Evolutionary conservation across 495 filamentous ascomycete genomes (phyloP).

Genomic region (Acidiella bohemica): DNA sequence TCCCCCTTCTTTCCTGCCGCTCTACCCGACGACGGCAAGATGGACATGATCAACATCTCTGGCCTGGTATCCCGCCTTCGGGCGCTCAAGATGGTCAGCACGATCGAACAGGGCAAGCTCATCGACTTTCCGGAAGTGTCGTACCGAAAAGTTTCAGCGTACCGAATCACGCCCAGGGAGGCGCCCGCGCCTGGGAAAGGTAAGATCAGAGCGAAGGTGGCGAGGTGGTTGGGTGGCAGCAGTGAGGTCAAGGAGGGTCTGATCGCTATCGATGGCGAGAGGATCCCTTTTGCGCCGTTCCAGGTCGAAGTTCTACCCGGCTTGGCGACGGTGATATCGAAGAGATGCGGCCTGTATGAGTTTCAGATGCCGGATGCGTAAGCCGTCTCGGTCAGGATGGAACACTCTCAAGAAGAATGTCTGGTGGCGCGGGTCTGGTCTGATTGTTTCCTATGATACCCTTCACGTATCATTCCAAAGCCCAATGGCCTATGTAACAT

Average conservation of each 20-base stretch:
- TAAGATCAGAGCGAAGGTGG: slow-evolving; percentile 7
- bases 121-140: slow-evolving; percentile 66
- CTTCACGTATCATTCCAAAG: too few species aligned
- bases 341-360: slow-evolving; percentile 57
- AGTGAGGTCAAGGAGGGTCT: slow-evolving; percentile 53
- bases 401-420: too few species aligned
- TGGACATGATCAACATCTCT: slow-evolving; percentile 72
- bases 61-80: slow-evolving; percentile 54
- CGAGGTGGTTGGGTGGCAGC: slow-evolving; percentile 8
- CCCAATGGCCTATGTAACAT: too few species aligned
- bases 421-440: too few species aligned
- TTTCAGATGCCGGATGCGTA: slow-evolving; percentile 7
- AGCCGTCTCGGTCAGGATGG: too few species aligned
- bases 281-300: slow-evolving; percentile 70
- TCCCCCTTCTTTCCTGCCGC: slow-evolving; percentile 81
- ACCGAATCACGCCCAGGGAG: slow-evolving; percentile 55
- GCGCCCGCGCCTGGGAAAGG: slow-evolving; percentile 1
- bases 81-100: slow-evolving; percentile 51
- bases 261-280: slow-evolving; percentile 90
- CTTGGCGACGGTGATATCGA: slow-evolving; percentile 70
- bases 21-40: slow-evolving; percentile 67
- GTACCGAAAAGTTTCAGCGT: slow-evolving; percentile 71
- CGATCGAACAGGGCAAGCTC: slow-evolving; percentile 55
- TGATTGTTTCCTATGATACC: too few species aligned
- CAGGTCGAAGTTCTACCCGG: slow-evolving; percentile 81